Evolutionary conservation across 371 early-diverging fungal genomes (phyloP).

Genomic region (Rhizomucor miehei): DNA sequence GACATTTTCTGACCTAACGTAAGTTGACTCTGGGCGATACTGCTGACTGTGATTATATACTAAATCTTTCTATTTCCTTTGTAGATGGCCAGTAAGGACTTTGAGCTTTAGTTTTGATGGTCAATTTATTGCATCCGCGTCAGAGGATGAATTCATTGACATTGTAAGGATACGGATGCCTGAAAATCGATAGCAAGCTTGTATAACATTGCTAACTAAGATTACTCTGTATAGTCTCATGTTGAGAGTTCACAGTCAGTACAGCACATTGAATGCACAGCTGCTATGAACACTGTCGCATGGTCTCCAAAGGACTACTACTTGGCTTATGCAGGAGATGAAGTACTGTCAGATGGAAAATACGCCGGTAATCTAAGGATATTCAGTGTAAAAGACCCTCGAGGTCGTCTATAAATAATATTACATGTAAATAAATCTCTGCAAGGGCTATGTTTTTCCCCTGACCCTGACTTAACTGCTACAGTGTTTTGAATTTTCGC

Average conservation of each 20-base stretch:
- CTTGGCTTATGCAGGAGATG: conserved; percentile 84
- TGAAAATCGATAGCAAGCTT: no score
- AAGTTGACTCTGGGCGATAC: no score
- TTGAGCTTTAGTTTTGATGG: conserved; percentile 86
- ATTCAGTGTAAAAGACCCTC: conserved; percentile 38
- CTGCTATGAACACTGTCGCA: conserved; percentile 77
- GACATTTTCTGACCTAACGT: conserved; percentile 70
- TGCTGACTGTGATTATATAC: not conserved
- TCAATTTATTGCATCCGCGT: conserved; percentile 78
- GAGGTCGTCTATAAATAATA: not conserved
- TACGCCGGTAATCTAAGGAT: conserved; percentile 47
- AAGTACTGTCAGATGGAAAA: conserved; percentile 44
- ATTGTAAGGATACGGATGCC: conserved; percentile 69
- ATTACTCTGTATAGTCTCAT: conserved; percentile 64
- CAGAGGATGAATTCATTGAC: conserved; percentile 77
- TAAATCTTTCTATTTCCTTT: not conserved
- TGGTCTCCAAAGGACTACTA: conserved; percentile 82
- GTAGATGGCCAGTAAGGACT: conserved; percentile 80
- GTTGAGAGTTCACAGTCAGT: conserved; percentile 76
- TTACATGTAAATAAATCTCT: not conserved
- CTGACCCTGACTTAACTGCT: not conserved
- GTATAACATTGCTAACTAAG: no score
- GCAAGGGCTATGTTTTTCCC: not conserved
- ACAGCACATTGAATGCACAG: conserved; percentile 63
- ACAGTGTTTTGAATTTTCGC: not conserved